Evolutionary conservation across 495 filamentous ascomycete genomes (phyloP), one percentile per base, ranked within the genome.

Genomic region (Penicillium canariense): DNA sequence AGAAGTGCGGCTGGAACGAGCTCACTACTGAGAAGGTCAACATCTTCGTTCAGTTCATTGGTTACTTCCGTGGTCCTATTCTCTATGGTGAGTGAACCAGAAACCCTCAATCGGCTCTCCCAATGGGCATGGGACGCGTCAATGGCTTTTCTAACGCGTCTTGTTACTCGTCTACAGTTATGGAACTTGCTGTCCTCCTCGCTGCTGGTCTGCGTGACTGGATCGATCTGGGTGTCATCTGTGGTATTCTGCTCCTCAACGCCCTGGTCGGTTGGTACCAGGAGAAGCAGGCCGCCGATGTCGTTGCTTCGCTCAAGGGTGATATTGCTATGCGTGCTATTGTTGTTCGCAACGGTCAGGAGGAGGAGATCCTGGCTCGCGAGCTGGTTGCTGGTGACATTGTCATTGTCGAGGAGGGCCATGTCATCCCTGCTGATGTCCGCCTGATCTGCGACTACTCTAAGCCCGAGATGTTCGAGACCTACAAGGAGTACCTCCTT

Each of bases 221-320:
- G 86, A 85, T 91, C 58, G 88, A 91, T 81, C 82, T 90, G 53
- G 88, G 88, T 81, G 87, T 91, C 67, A 91, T 91, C 71, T 85
- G 87, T 63, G 88, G 84, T 79, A 92, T 92, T 71, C 76, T 92
- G 30, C 61, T 86, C 62, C 84, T 92, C 53, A 92, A 92, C 75
- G 88, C 88, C 52, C 66, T 78, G 48, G 88, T 90, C 67, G 88
- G 88, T 76, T 92, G 87, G 82, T 92, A 91, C 70, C 88, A 92
- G 70, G 88, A 92, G 71, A 91, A 90, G 75, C 87, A 90, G 74
- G 88, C 88, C 55, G 88, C 87, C 55, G 88, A 92, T 70, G 87
- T 92, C 61, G 88, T 92, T 55, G 87, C 87, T 51, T 82, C 77
- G 53, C 75, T 92, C 36, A 90, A 90, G 75, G 88, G 88, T 77